Evolutionary conservation across 2,329 filamentous ascomycete genomes (phyloP).

Genomic region (Colletotrichum caudatum): DNA sequence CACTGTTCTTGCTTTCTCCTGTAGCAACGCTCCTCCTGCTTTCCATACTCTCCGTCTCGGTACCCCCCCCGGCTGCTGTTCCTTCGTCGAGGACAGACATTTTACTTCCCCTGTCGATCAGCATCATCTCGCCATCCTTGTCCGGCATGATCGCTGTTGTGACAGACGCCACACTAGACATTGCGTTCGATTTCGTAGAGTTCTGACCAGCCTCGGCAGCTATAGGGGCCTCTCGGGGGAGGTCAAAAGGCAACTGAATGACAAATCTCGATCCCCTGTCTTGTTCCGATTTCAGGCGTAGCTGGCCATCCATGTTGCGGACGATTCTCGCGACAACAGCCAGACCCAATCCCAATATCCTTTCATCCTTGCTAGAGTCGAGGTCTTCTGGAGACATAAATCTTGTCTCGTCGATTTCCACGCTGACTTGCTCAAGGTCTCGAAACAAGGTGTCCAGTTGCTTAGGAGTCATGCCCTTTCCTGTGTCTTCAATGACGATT

Average conservation of each 20-base stretch:
- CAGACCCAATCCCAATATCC: conserved; percentile 82
- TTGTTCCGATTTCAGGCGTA: conserved; percentile 85
- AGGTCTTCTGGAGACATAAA: conserved; percentile 43
- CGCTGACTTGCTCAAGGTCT: conserved; percentile 70
- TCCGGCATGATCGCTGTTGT: conserved; percentile 48
- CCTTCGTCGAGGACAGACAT: conserved; percentile 29
- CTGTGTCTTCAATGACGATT: conserved; percentile 81
- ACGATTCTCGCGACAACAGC: conserved; percentile 88
- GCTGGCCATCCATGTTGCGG: conserved; percentile 90
- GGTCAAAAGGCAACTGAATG: conserved; percentile 79
- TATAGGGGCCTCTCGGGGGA: conserved; percentile 60
- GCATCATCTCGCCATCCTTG: conserved; percentile 67
- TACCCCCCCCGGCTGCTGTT: not conserved
- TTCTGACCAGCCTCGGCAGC: conserved; percentile 42
- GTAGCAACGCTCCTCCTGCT: conserved; percentile 51
- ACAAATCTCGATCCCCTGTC: conserved; percentile 87
- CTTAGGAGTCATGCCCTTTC: conserved; percentile 75
- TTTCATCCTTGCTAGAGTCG: conserved; percentile 48
- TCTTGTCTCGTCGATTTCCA: conserved; percentile 52
- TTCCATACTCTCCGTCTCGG: conserved; percentile 51
- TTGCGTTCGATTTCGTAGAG: conserved; percentile 40
- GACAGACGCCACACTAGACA: conserved; percentile 49
- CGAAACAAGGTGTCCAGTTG: conserved; percentile 69
- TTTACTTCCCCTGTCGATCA: conserved; percentile 64
- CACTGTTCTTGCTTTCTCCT: conserved; percentile 55